These are phyloP conservation scores for Neurospora cerealis DNA, from an alignment of 495 filamentous ascomycete species.

Conservation along the genomic window DNA sequence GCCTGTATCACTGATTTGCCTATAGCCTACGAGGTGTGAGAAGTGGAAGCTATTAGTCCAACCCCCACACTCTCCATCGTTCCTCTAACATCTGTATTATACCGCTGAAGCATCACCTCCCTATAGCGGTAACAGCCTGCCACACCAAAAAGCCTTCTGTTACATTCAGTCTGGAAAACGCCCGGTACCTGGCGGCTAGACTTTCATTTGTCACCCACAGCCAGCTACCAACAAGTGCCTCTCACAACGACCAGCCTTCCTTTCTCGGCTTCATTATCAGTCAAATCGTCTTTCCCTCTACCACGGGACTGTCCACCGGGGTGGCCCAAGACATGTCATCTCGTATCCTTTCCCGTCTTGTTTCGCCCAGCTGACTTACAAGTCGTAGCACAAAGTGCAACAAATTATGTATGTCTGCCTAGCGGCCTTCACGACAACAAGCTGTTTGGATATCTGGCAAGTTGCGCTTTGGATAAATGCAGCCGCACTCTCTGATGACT, in stretches of 20 bases:
- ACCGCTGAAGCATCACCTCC: background rate
- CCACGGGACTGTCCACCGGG: background rate
- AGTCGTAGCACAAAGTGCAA: background rate
- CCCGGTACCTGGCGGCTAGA: background rate
- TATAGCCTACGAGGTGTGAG: background rate
- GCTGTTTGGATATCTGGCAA: background rate
- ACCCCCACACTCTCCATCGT: background rate
- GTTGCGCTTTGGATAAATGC: background rate
- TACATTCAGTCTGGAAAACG: background rate
- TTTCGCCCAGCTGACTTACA: background rate
- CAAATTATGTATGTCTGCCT: background rate
- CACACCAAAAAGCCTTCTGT: background rate
- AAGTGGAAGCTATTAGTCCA: background rate
- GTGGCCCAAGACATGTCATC: background rate
- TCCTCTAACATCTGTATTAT: background rate
- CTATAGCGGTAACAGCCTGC: background rate
- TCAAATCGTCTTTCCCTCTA: background rate
- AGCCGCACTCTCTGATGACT: background rate
- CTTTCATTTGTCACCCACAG: background rate
- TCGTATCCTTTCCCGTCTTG: background rate
- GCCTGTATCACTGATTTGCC: background rate
- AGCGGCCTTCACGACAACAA: background rate
- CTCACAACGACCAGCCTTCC: background rate
- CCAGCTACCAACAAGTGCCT: background rate
- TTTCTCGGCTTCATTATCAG: background rate